Conservation (phyloP, 768 basidiomycete genomes). For the Albatrellus ellisii region DNA sequence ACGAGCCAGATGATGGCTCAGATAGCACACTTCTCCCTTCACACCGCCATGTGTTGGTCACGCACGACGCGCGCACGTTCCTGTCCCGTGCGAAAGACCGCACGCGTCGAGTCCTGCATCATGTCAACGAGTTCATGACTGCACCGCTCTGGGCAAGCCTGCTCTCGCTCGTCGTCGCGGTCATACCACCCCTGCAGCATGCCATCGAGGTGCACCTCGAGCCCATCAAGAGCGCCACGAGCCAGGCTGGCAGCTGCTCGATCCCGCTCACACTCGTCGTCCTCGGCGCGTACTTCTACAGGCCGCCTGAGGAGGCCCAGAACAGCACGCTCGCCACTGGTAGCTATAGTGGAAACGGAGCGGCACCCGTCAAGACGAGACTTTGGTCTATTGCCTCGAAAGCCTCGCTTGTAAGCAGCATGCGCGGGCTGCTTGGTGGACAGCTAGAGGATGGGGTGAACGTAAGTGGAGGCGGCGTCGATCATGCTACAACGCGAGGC, state of each 20-base stretch:
- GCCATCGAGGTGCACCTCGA: conserved; percentile 48
- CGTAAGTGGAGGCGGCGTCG: conserved; percentile 11
- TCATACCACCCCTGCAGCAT: conserved; percentile 63
- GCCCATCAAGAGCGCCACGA: conserved; percentile 57
- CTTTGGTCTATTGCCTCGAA: not conserved
- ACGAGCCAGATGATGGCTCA: conserved; percentile 16
- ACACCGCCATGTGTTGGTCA: conserved; percentile 16
- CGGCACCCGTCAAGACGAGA: conserved; percentile 11
- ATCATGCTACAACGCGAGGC: conserved; percentile 24
- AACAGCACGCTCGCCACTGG: not conserved
- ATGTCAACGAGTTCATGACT: conserved; percentile 70
- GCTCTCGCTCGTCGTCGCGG: conserved; percentile 63
- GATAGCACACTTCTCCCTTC: conserved; percentile 11
- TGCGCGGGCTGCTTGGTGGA: conserved; percentile 34
- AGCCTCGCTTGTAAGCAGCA: conserved; percentile 26
- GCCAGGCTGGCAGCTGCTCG: conserved; percentile 57
- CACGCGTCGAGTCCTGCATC: conserved; percentile 21
- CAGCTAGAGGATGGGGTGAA: conserved; percentile 15
- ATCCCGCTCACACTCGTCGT: conserved; percentile 87
- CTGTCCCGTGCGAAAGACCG: conserved; percentile 18
- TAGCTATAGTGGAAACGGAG: not conserved
- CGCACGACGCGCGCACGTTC: conserved; percentile 2
- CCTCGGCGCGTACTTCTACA: conserved; percentile 85
- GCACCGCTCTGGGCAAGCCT: conserved; percentile 77
- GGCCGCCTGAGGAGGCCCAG: conserved; percentile 17